Evolutionary conservation across 495 filamentous ascomycete genomes (phyloP), one percentile per base, ranked within the genome.

Genomic region (Lasiosphaeriaceae sp.): DNA sequence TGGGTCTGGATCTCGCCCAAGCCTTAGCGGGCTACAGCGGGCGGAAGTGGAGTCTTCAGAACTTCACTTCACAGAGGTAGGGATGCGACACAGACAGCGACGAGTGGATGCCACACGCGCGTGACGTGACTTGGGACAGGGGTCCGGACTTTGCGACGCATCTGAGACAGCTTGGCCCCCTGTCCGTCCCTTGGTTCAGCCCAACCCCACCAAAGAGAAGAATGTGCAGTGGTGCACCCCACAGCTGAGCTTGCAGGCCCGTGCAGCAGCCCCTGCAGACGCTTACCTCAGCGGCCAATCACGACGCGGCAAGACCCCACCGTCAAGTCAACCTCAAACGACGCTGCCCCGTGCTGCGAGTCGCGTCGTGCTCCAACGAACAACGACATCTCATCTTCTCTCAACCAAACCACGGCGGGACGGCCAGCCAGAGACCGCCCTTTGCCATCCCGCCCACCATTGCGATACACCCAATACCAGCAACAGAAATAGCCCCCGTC

Each of bases 251-350:
- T 23, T 58, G 58, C 52, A 54, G 55, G 39, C 39, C 39, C 39
- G 39, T 52, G 49, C 29, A 26, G 49, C 41, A 48, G 50, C 55
- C 66, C 65, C 60, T 66, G 64, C 61, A 61, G 55, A 14, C 20
- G 67, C 56, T 64, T 63, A 61, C 59, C 45, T 61, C 61, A 55
- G 47, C 58, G 46, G 29, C 69, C 48, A 72, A 72, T 70, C 58
- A 61, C 21, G 37, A 17, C 52, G 21, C 52, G 55, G 31, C 46
- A 14, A 5, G n/a, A 31, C 16, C 39, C 65, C 59, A 63, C 60
- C 49, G 48, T 47, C 55, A 65, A 59, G 61, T 65, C 55, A 63
- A 72, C 59, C 62, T 72, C 69, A 72, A 72, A 72, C 69, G 58
- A 58, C 44, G 39, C 52, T 58, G 51, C 62, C 59, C 61, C 62